A percentile compares a stretch with the other conserved stretches of the same genome.
Evolutionary conservation across 2,329 filamentous ascomycete species (phyloP).

Genomic region (Colletotrichum eremochloae): DNA sequence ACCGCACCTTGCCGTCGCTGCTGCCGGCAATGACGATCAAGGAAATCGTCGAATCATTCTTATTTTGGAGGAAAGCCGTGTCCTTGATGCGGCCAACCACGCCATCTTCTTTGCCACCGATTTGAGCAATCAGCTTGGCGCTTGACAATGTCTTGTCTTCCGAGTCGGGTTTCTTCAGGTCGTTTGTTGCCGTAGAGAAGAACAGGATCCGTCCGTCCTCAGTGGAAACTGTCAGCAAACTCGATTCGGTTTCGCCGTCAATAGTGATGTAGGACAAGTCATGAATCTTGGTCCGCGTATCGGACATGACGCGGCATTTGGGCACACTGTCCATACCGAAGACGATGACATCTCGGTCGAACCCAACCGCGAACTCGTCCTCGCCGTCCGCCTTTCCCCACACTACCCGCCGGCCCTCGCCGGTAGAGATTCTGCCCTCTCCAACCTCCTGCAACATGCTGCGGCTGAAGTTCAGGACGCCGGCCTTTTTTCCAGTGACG

Average conservation of each 20-base stretch:
- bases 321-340: slow-evolving; percentile 91
- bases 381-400: slow-evolving; percentile 81
- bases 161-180: slow-evolving; percentile 53
- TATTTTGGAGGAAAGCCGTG: slow-evolving; percentile 74
- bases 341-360: slow-evolving; percentile 86
- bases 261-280: slow-evolving; percentile 79
- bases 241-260: slow-evolving; percentile 62
- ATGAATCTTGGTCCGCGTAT: slow-evolving; percentile 83
- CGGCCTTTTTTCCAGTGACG: slow-evolving; percentile 95
- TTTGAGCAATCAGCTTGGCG: slow-evolving; percentile 78
- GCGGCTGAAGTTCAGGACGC: slow-evolving; percentile 86
- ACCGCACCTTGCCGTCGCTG: slow-evolving; percentile 86
- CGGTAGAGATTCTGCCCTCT: slow-evolving; percentile 81
- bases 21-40: slow-evolving; percentile 78
- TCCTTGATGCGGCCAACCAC: slow-evolving; percentile 87
- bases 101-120: slow-evolving; percentile 80
- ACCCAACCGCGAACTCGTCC: slow-evolving; percentile 89
- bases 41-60: slow-evolving; percentile 53
- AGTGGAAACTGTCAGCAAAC: slow-evolving; percentile 81
- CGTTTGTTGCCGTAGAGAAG: slow-evolving; percentile 75
- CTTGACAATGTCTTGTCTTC: slow-evolving; percentile 60
- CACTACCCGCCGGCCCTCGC: slow-evolving; percentile 84
- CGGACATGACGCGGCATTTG: slow-evolving; percentile 78
- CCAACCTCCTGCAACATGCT: slow-evolving; percentile 80
- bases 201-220: slow-evolving; percentile 92